Evolutionary conservation across 805 yeast genomes (phyloP), one percentile per base, ranked within the genome.

Genomic region (Candida palmyrensis): DNA sequence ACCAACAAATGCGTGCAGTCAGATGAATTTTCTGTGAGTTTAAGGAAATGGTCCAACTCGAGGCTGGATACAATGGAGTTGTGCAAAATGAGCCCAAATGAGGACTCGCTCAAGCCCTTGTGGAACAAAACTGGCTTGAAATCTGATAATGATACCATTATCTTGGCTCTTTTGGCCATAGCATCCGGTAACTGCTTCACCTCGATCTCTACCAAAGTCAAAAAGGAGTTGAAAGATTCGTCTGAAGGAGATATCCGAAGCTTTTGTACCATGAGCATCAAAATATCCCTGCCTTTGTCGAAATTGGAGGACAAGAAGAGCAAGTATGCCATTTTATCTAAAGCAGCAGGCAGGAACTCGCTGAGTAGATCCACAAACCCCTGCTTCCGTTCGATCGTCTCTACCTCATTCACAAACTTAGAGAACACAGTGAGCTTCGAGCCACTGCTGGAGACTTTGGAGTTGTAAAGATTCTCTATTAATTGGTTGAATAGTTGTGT

Each of bases 71-170:
- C 40, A 8, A 59, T 48, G 2, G 44, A 38, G 21, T 45, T 37
- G 13, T 40, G 35, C 23, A 59, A 36, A 13, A 60, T 38, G 9
- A 57, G 36, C 16, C 40, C 31, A 25, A 62, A 48, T 9, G 45
- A 26, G 2, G 41, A 32, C 2, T 39, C 32, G 9, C 43, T 45
- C 22, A 55, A 36, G 5, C 37, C 41, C 13, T 41, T 31, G 30
- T 57, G 58, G 36, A 55, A 55, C n/a, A 62, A 32, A 3, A 49
- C 47, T 5, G 56, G 45, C 36, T 62, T 62, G 19, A 58, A 41
- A 15, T 33, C 29, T 6, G 49, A 18, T 20, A 61, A 45, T 8
- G 53, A 55, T 15, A 38, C 33, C n/a, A 52, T 36, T 33, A 3
- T 21, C 11, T 23, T 11, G 10, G 12, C 27, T 31, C 28, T 23